These are phyloP conservation scores for Saprolegnia parasitica DNA, from an alignment of 352 stramenopile genomes.

Conservation along the genomic window DNA sequence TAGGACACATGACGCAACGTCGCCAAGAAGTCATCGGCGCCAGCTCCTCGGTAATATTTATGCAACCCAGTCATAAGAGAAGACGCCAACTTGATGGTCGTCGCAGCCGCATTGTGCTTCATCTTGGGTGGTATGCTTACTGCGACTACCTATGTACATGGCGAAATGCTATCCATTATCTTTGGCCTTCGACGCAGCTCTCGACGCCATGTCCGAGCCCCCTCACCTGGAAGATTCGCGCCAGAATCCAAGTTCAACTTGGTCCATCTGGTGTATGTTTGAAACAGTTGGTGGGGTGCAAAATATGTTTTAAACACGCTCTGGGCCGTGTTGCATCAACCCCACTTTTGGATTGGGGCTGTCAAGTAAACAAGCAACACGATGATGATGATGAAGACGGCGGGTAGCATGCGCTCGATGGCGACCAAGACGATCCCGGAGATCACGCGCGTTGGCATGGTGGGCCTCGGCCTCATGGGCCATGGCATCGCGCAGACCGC, in stretches of 20 bases:
- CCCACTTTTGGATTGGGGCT: constrained; percentile 7
- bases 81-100: no score
- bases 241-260: not conserved
- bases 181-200: no score
- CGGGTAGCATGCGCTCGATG: constrained; percentile 16
- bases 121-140: no score
- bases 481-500: constrained; percentile 96
- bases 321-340: constrained; percentile 7
- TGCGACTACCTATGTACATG: no score
- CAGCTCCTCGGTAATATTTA: no score
- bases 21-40: no score
- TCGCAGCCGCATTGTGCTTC: no score
- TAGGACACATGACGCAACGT: no score
- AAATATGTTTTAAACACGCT: no score
- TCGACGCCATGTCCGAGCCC: no score
- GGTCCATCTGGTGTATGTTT: not conserved
- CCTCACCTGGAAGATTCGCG: not conserved
- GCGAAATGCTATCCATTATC: no score
- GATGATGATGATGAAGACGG: not conserved
- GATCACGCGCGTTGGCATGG: constrained; percentile 89
- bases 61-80: no score
- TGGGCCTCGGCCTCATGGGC: constrained; percentile 96
- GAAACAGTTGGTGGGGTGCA: not conserved
- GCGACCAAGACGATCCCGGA: constrained; percentile 39
- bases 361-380: not conserved